Conservation (phyloP, 2,329 filamentous ascomycete genomes). For the Thelonectria blattea region DNA sequence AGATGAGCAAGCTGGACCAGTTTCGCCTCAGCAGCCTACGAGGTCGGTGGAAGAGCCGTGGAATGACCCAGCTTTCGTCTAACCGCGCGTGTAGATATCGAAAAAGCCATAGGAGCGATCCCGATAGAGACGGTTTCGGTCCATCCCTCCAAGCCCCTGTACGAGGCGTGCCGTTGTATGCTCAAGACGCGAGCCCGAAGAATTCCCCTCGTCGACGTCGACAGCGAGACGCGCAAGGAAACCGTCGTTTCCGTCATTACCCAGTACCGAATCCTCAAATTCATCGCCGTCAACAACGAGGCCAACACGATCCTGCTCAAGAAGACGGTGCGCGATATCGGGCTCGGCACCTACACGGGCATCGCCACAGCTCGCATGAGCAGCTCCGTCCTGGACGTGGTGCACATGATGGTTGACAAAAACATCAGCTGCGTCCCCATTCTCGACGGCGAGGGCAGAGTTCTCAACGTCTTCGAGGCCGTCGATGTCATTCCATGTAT, state of each 20-base stretch:
- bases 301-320: slow-evolving; percentile 86
- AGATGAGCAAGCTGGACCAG: slow-evolving; percentile 87
- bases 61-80: slow-evolving; percentile 20
- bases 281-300: slow-evolving; percentile 91
- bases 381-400: slow-evolving; percentile 90
- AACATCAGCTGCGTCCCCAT: slow-evolving; percentile 97
- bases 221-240: slow-evolving; percentile 90
- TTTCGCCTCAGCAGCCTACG: slow-evolving; percentile 90
- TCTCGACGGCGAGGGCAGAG: slow-evolving; percentile 74
- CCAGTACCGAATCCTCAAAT: slow-evolving; percentile 97
- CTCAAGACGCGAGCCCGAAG: slow-evolving; percentile 89
- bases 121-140: slow-evolving; percentile 97
- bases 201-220: slow-evolving; percentile 91
- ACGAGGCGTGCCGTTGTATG: slow-evolving; percentile 95
- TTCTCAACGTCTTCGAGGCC: slow-evolving; percentile 96
- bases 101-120: slow-evolving; percentile 87
- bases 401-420: slow-evolving; percentile 88
- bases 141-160: slow-evolving; percentile 86
- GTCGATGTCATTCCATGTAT: slow-evolving; percentile 97
- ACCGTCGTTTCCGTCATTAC: slow-evolving; percentile 97
- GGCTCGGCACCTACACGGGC: slow-evolving; percentile 82
- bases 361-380: slow-evolving; percentile 86
- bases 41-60: slow-evolving; percentile 59
- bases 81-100: slow-evolving; percentile 71
- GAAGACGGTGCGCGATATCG: slow-evolving; percentile 84